Evolutionary conservation across 768 basidiomycete species (phyloP).

Genomic region (Boletales sp.): DNA sequence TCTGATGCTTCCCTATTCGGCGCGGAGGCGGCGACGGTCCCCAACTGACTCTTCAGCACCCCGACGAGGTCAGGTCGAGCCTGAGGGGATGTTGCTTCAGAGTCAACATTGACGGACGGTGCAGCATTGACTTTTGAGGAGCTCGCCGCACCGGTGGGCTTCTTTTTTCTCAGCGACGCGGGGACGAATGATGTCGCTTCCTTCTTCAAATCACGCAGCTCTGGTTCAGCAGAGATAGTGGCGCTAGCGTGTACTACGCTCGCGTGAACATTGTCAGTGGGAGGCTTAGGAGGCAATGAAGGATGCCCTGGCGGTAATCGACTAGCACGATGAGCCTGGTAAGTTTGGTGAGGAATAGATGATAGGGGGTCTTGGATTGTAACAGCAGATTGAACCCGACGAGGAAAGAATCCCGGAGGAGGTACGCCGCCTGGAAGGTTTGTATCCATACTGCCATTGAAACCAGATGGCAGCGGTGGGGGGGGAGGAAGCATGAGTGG

Average conservation of each 20-base stretch:
- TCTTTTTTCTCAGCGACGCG: slow-evolving; percentile 74
- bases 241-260: slow-evolving; percentile 44
- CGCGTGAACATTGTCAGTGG: slow-evolving; percentile 41
- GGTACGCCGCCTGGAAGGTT: slow-evolving; percentile 20
- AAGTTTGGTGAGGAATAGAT: slow-evolving; percentile 73
- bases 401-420: slow-evolving; percentile 66
- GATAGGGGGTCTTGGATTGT: slow-evolving; percentile 75
- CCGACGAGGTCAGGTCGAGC: slow-evolving; percentile 66
- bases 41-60: slow-evolving; percentile 59
- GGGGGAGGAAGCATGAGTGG: slow-evolving; percentile 17
- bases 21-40: slow-evolving; percentile 31
- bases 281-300: slow-evolving; percentile 43
- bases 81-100: slow-evolving; percentile 25
- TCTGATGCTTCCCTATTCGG: slow-evolving; percentile 12
- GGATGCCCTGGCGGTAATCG: slow-evolving; percentile 38
- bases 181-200: slow-evolving; percentile 95
- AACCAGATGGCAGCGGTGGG: slow-evolving; percentile 10
- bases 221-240: slow-evolving; percentile 78
- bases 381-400: slow-evolving; percentile 46
- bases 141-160: slow-evolving; percentile 32
- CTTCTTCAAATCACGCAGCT: slow-evolving; percentile 90
- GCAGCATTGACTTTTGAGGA: slow-evolving; percentile 59
- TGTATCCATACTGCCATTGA: slow-evolving; percentile 2
- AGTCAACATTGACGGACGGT: slow-evolving; percentile 43
- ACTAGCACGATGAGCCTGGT: slow-evolving; percentile 63